Evolutionary conservation across 805 yeast species (phyloP).

Genomic region (Kodamaea kaohsiungensis): DNA sequence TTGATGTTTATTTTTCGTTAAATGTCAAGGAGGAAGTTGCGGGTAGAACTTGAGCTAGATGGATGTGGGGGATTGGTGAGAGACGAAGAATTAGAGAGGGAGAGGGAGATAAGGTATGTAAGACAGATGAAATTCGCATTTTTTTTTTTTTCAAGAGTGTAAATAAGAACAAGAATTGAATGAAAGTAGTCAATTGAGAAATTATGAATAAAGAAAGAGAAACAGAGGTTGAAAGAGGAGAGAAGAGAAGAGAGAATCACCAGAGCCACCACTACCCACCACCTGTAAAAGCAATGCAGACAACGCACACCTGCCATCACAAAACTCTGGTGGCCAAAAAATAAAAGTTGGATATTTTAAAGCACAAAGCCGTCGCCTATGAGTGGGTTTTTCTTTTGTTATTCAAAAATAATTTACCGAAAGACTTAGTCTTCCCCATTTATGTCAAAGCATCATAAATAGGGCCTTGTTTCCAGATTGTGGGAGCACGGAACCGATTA

Average conservation of each 20-base stretch:
- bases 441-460: slow-evolving; percentile 6
- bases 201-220: background rate
- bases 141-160: too few species aligned
- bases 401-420: slow-evolving; percentile 4
- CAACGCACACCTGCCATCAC: slow-evolving; percentile 2
- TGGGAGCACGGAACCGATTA: background rate
- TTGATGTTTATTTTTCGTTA: background rate
- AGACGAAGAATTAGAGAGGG: background rate
- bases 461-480: background rate
- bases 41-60: background rate
- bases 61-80: background rate
- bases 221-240: too few species aligned
- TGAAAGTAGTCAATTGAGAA: background rate
- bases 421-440: slow-evolving; percentile 4
- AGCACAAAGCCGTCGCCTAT: slow-evolving; percentile 4
- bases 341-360: background rate
- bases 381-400: slow-evolving; percentile 3
- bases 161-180: background rate
- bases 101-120: background rate
- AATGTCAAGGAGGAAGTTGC: background rate
- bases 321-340: background rate
- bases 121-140: too few species aligned
- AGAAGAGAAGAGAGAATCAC: too few species aligned
- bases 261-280: background rate
- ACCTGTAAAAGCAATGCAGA: background rate